A percentile compares a stretch with the other conserved stretches of the same genome.
Evolutionary conservation across 2,329 filamentous ascomycete species (phyloP).

Genomic region (Pseudohalonectria lignicola): DNA sequence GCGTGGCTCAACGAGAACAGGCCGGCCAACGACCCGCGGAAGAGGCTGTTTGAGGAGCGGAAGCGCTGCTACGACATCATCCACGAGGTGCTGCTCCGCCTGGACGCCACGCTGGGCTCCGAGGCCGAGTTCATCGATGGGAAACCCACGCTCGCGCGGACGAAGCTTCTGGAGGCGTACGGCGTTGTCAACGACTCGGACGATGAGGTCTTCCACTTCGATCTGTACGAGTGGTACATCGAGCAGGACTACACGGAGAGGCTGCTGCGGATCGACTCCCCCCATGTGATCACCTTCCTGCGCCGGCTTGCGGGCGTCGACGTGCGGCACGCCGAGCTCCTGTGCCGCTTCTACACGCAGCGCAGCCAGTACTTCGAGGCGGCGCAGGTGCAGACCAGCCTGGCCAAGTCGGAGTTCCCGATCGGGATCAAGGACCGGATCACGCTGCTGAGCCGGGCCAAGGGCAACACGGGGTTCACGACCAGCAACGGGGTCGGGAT

Average conservation of each 20-base stretch:
- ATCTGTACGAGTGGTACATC: constrained; percentile 98
- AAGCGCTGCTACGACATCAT: constrained; percentile 80
- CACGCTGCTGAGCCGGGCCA: constrained; percentile 79
- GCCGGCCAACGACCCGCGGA: constrained; percentile 59
- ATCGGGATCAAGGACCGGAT: constrained; percentile 79
- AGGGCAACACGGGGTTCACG: constrained; percentile 81
- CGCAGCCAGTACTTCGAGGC: constrained; percentile 76
- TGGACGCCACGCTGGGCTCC: constrained; percentile 59
- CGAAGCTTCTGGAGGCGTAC: constrained; percentile 80
- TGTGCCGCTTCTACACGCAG: constrained; percentile 88
- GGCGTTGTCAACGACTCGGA: constrained; percentile 77
- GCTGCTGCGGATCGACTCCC: constrained; percentile 72
- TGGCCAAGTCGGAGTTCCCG: constrained; percentile 73
- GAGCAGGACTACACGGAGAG: constrained; percentile 74
- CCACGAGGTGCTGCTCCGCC: constrained; percentile 64
- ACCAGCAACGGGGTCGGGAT: constrained; percentile 66
- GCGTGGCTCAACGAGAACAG: constrained; percentile 80
- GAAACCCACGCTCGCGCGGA: constrained; percentile 61
- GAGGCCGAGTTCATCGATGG: constrained; percentile 71
- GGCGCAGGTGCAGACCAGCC: constrained; percentile 71
- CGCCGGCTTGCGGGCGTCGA: constrained; percentile 63
- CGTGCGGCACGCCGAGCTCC: constrained; percentile 71
- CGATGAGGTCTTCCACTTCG: constrained; percentile 91
- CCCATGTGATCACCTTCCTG: constrained; percentile 79
- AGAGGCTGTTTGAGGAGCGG: constrained; percentile 56